These are phyloP conservation scores for Poteriospumella lacustris DNA, from an alignment of 108 stramenopile genomes.

Conservation along the genomic window DNA sequence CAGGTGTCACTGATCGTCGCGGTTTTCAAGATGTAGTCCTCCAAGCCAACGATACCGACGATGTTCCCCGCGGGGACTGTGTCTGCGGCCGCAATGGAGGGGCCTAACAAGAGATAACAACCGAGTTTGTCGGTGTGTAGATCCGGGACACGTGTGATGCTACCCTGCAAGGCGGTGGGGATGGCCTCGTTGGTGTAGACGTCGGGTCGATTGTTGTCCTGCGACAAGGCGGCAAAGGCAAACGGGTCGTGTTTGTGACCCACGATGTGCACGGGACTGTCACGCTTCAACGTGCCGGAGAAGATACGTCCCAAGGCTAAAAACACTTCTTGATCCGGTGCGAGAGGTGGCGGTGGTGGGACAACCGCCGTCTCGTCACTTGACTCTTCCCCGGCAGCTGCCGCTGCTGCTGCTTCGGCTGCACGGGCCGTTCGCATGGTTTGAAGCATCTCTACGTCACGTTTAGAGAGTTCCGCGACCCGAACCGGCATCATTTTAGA, in stretches of 20 bases:
- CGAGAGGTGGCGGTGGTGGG: background rate
- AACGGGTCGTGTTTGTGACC: background rate
- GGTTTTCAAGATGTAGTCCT: constrained; percentile 45
- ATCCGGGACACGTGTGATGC: background rate
- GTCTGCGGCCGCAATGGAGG: constrained; percentile 37
- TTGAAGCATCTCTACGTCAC: background rate
- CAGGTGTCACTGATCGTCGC: constrained; percentile 42
- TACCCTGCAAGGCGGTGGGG: background rate
- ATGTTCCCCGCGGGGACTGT: constrained; percentile 55
- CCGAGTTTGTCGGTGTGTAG: background rate
- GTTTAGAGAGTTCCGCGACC: background rate
- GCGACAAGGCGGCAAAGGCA: background rate
- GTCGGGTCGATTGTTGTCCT: background rate
- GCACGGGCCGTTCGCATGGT: constrained; percentile 20
- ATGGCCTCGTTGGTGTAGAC: background rate
- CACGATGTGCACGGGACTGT: background rate
- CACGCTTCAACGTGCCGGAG: constrained; percentile 43
- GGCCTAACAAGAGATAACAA: constrained; percentile 4
- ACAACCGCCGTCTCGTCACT: background rate
- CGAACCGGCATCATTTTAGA: constrained; percentile 53
- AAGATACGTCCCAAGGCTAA: constrained; percentile 55
- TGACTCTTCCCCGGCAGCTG: constrained; percentile 20
- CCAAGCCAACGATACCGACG: constrained; percentile 49
- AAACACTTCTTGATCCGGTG: constrained; percentile 36
- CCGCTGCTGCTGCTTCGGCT: constrained; percentile 20